Conservation (phyloP, 2,329 filamentous ascomycete genomes). For the Arthrinium phaeospermum region DNA sequence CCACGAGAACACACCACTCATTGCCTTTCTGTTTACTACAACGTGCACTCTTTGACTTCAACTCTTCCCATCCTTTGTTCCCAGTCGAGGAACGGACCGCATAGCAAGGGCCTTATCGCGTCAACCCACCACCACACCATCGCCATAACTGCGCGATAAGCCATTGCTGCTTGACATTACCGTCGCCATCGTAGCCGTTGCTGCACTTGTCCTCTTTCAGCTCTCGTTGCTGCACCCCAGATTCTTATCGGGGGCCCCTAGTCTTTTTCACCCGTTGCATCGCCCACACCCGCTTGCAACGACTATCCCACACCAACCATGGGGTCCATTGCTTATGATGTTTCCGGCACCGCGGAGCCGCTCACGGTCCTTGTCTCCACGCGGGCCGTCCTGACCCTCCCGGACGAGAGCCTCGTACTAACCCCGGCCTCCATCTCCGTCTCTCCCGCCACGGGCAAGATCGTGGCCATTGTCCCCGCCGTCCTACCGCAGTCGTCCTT, state of each 20-base stretch:
- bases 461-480: constrained; percentile 74
- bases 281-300: neutral
- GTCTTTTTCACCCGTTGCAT: neutral
- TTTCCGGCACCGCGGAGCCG: constrained; percentile 33
- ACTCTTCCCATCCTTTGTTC: constrained; percentile 2
- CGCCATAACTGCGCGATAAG: neutral
- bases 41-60: neutral
- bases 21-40: neutral
- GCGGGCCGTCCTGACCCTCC: constrained; percentile 78
- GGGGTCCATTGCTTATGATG: neutral
- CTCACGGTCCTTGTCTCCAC: constrained; percentile 83
- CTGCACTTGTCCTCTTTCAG: constrained; percentile 2
- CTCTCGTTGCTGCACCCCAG: neutral
- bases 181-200: neutral
- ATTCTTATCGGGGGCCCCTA: constrained; percentile 4
- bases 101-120: neutral
- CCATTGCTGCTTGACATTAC: neutral
- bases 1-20: neutral
- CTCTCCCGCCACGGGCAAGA: constrained; percentile 81
- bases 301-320: neutral
- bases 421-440: constrained; percentile 85
- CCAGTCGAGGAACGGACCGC: neutral
- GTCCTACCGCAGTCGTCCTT: constrained; percentile 80
- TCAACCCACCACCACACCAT: neutral
- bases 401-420: constrained; percentile 64